phyloP scores from a whole-genome alignment of 139 green algal genomes.

The Monoraphidium neglectum region DNA sequence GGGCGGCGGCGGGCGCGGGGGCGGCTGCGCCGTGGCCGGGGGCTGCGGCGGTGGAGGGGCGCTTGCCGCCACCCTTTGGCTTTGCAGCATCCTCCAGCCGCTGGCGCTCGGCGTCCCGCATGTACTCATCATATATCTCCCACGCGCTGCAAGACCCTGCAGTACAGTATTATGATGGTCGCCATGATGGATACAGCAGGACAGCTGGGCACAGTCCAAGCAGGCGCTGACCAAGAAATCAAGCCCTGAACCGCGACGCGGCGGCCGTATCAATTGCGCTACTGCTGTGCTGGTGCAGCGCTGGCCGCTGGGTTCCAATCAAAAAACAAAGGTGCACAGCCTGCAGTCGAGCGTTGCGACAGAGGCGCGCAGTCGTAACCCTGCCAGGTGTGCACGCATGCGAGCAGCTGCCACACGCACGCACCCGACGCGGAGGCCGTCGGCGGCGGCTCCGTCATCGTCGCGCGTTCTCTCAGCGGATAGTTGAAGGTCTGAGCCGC shows the following conservation, averaged over 20 bases:
- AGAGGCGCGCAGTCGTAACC: no score
- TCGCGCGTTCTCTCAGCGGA: slow-evolving; percentile 60
- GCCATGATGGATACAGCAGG: no score
- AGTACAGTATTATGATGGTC: no score
- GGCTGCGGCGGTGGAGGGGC: slow-evolving; percentile 25
- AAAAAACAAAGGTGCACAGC: no score
- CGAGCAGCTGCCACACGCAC: not conserved
- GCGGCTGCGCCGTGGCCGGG: slow-evolving; percentile 6
- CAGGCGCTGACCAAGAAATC: no score
- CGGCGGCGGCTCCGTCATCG: slow-evolving; percentile 80
- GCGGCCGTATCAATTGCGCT: not conserved
- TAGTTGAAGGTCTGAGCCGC: slow-evolving; percentile 69
- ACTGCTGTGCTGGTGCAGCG: no score
- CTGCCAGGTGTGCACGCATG: not conserved
- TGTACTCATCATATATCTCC: slow-evolving; percentile 95
- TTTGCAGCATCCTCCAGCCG: slow-evolving; percentile 68
- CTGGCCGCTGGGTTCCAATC: no score
- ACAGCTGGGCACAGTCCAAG: no score
- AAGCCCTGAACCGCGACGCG: not conserved
- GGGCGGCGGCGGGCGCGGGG: not conserved
- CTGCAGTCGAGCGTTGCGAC: no score
- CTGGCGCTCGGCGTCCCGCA: slow-evolving; percentile 80
- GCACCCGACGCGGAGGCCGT: slow-evolving; percentile 54
- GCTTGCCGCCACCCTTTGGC: slow-evolving; percentile 42
- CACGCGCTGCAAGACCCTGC: slow-evolving; percentile 76